Evolutionary conservation across 83 land plant species (phyloP).

Genomic region (Thuja plicata): DNA sequence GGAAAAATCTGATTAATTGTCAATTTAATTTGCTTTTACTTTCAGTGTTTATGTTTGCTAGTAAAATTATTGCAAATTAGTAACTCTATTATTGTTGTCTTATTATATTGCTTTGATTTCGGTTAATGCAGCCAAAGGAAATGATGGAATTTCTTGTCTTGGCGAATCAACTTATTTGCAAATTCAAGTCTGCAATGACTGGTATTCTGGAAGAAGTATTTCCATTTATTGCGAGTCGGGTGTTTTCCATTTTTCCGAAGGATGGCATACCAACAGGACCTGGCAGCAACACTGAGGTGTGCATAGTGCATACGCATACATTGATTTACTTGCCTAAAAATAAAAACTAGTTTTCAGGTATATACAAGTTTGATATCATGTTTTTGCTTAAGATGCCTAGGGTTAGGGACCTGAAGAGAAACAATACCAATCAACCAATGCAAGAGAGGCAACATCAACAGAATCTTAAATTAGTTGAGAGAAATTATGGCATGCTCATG

Average conservation of each 20-base stretch:
- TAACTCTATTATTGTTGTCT: background rate
- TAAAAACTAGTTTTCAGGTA: background rate
- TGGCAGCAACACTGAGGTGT: conserved; percentile 87
- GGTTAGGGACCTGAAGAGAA: background rate
- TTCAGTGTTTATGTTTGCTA: background rate
- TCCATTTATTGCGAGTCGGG: conserved; percentile 70
- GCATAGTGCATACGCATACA: background rate
- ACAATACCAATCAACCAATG: background rate
- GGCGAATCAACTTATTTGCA: conserved; percentile 86
- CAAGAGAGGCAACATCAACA: too few relatives aligned
- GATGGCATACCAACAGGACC: conserved; percentile 75
- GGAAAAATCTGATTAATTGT: background rate
- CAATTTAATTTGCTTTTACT: background rate
- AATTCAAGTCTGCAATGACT: conserved; percentile 61
- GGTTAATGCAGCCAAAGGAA: conserved; percentile 76
- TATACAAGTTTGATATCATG: background rate
- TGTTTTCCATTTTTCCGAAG: conserved; percentile 64
- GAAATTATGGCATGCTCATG: too few relatives aligned
- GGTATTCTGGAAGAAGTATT: conserved; percentile 81
- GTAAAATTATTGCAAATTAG: background rate
- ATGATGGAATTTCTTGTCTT: conserved; percentile 83
- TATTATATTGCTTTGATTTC: conserved; percentile 5
- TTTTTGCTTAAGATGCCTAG: background rate
- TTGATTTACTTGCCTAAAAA: background rate
- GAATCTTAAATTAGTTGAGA: too few relatives aligned